phyloP scores from a whole-genome alignment of 2,329 filamentous ascomycete genomes.

The Aspergillus pseudoglaucus region DNA sequence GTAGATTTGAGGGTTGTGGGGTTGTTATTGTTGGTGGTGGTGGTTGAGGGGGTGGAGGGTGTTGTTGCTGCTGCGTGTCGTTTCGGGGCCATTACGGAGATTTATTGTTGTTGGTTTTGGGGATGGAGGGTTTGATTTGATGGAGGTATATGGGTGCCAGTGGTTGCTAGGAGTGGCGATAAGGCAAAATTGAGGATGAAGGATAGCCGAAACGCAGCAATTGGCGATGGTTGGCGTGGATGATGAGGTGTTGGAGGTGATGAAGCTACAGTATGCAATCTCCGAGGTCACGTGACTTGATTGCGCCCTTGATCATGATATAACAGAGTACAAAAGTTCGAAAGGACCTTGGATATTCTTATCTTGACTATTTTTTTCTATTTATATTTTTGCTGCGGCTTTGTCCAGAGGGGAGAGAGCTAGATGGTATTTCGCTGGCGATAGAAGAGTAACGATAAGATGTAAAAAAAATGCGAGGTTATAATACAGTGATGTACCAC shows the following conservation, averaged over 20 bases:
- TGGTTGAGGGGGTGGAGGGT: constrained; percentile 21
- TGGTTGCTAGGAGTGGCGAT: neutral
- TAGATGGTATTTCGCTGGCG: neutral
- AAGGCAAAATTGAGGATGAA: neutral
- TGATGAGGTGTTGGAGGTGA: neutral
- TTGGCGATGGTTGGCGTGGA: neutral
- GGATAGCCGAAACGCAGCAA: neutral
- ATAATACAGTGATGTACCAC: neutral
- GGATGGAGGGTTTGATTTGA: neutral
- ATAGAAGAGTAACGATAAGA: neutral
- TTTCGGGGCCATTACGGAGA: constrained; percentile 22
- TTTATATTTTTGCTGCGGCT: neutral
- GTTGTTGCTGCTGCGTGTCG: constrained; percentile 21
- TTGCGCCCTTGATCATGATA: no score
- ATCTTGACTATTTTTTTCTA: neutral
- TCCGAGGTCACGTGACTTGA: neutral
- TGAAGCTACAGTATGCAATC: neutral
- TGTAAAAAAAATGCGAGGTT: neutral
- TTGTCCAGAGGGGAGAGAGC: neutral
- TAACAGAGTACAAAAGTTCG: no score
- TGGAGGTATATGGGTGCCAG: neutral
- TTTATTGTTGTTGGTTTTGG: neutral
- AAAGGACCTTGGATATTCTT: neutral
- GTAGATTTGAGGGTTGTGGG: constrained; percentile 18
- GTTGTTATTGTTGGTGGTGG: no score